Conservation (phyloP, 1,139 yeast genomes). For the Meyerozyma elateridarum region DNA sequence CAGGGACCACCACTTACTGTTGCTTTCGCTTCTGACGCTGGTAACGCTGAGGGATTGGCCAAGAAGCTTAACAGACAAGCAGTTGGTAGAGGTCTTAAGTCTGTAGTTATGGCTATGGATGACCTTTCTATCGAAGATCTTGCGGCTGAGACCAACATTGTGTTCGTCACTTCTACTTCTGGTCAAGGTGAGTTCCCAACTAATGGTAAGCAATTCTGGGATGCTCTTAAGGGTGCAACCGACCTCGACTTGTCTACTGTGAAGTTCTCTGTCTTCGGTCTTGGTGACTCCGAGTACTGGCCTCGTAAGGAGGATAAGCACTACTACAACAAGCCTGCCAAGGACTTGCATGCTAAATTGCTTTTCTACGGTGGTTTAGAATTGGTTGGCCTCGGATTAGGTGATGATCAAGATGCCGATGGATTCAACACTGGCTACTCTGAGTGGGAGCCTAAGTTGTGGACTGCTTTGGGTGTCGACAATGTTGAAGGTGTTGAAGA, state of each 20-base stretch:
- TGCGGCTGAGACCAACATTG: slow-evolving; percentile 74
- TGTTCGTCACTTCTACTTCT: slow-evolving; percentile 83
- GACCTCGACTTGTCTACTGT: slow-evolving; percentile 71
- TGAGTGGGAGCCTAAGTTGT: slow-evolving; percentile 78
- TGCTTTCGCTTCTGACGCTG: slow-evolving; percentile 94
- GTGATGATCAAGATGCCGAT: slow-evolving; percentile 97
- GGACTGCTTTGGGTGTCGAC: slow-evolving; percentile 90
- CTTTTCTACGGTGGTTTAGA: slow-evolving; percentile 68
- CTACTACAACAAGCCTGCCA: slow-evolving; percentile 89
- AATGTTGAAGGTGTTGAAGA: slow-evolving; percentile 82
- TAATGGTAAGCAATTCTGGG: slow-evolving; percentile 92
- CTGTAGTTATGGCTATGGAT: slow-evolving; percentile 77
- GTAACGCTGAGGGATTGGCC: slow-evolving; percentile 82
- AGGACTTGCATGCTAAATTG: slow-evolving; percentile 64
- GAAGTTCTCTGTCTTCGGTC: slow-evolving; percentile 75
- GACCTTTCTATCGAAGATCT: slow-evolving; percentile 78
- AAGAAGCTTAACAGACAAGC: slow-evolving; percentile 83
- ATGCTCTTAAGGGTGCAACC: slow-evolving; percentile 61
- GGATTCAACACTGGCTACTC: slow-evolving; percentile 88
- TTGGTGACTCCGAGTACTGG: slow-evolving; percentile 96
- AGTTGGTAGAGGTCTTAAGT: slow-evolving; percentile 77
- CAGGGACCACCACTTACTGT: slow-evolving; percentile 91
- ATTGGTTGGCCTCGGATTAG: slow-evolving; percentile 74
- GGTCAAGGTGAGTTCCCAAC: slow-evolving; percentile 99
- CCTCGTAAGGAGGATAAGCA: slow-evolving; percentile 94